Evolutionary conservation across 2,329 filamentous ascomycete species (phyloP), one percentile per base, ranked within the genome.

Genomic region (Aspergillus sp.): DNA sequence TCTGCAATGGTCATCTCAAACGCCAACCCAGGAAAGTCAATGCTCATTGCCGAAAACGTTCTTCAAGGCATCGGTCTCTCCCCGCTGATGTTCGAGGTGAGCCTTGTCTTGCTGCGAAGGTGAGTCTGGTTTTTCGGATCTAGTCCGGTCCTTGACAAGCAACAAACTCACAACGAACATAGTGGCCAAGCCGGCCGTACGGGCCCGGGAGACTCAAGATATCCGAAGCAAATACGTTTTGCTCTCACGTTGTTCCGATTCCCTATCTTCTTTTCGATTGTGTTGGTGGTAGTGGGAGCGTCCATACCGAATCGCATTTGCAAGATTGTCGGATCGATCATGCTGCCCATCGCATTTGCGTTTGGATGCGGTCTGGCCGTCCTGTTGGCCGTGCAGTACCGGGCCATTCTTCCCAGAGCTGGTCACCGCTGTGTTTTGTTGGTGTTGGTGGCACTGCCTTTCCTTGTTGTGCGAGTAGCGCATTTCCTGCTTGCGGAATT

Each of bases 21-120:
- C n/a, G 52, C 58, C 7, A 52, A 58, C 11, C 67, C 67, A 4
- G 45, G 47, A 51, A 47, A 66, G 36, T 54, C 62, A 14, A 61
- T 69, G 39, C 52, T 68, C n/a, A 65, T 65, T 29, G 62, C 67
- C 7, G 65, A 69, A 52, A 58, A 56, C 22, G 58, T 63, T 20
- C 45, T 72, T 56, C 67, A 67, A 63, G 65, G 62, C 18, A 65
- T 69, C 29, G 70, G 69, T 1, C 65, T 71, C n/a, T 71, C 69
- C 11, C 68, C 69, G 39, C 64, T 72, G 18, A 57, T 71, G 18
- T 71, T 72, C 39, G 69, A 72, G 58, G 63, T 71, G 36, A 71
- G 69, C 55, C 55, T 70, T 24, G 55, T 71, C 10, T 63, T 71
- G 54, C 24, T 72, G 46, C 57, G 65, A 61, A 67, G 67, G 69